Evolutionary conservation across 2,329 filamentous ascomycete species (phyloP).

Genomic region (Alternaria panax): DNA sequence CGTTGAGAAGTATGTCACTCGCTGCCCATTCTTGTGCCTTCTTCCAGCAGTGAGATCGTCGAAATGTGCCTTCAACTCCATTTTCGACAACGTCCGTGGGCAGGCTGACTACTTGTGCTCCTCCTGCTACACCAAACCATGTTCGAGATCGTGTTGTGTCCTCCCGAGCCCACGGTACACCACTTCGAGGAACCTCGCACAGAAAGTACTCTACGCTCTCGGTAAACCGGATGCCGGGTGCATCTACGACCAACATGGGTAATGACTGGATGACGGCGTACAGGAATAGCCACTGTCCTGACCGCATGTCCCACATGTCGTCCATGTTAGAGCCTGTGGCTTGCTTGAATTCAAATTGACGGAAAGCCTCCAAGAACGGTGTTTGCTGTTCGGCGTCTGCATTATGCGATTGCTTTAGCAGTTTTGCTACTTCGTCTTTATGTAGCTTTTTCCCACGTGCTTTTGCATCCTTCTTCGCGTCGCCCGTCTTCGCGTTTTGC

Average conservation of each 20-base stretch:
- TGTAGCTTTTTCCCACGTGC: constrained; percentile 75
- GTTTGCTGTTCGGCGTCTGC: constrained; percentile 68
- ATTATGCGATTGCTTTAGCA: constrained; percentile 85
- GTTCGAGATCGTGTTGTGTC: constrained; percentile 64
- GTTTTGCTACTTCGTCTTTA: constrained; percentile 76
- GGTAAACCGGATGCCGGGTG: constrained; percentile 71
- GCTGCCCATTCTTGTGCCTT: constrained; percentile 68
- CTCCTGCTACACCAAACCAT: constrained; percentile 78
- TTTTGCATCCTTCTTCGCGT: constrained; percentile 77
- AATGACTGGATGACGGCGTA: constrained; percentile 80
- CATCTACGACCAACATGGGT: constrained; percentile 79
- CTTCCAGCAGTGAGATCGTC: constrained; percentile 73
- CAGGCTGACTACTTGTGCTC: constrained; percentile 66
- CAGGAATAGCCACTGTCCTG: constrained; percentile 82
- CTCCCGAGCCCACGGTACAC: constrained; percentile 76
- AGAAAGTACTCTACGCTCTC: constrained; percentile 83
- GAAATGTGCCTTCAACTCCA: constrained; percentile 72
- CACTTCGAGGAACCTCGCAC: constrained; percentile 75
- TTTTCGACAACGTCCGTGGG: constrained; percentile 71
- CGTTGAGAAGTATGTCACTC: constrained; percentile 41
- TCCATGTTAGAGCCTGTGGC: constrained; percentile 68
- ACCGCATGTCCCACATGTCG: constrained; percentile 75
- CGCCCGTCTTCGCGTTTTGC: constrained; percentile 67
- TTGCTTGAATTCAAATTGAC: constrained; percentile 73
- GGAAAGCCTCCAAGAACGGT: constrained; percentile 74